phyloP scores from a whole-genome alignment of 2,329 filamentous ascomycete genomes.

The Ophiosphaerella herpotricha region DNA sequence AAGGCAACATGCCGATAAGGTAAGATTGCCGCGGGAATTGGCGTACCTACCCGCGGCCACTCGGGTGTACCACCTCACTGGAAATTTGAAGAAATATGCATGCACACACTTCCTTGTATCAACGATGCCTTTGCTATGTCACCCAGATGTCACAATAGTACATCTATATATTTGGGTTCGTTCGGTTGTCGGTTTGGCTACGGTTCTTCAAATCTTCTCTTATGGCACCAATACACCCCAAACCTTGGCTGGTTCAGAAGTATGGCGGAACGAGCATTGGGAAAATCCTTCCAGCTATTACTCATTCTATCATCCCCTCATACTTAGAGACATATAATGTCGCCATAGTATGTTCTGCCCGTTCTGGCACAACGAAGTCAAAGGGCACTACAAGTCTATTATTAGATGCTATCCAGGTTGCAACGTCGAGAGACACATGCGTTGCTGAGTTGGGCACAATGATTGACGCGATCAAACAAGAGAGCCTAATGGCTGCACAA shows the following conservation, averaged over 20 bases:
- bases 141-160: too few species aligned
- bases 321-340: constrained; percentile 44
- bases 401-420: constrained; percentile 50
- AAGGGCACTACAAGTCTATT: constrained; percentile 85
- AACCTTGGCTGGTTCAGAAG: constrained; percentile 80
- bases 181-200: too few species aligned
- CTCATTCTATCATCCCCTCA: constrained; percentile 33
- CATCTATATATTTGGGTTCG: too few species aligned
- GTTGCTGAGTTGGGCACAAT: constrained; percentile 71
- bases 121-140: background rate
- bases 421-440: constrained; percentile 32
- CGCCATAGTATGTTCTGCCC: constrained; percentile 90
- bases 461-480: constrained; percentile 70
- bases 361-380: constrained; percentile 88
- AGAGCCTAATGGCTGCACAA: constrained; percentile 69
- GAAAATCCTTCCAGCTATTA: constrained; percentile 69
- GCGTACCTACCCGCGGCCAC: background rate
- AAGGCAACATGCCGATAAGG: constrained; percentile 7
- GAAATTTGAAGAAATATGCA: background rate
- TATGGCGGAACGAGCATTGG: constrained; percentile 92
- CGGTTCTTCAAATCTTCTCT: too few species aligned
- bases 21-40: constrained; percentile 6
- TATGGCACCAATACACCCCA: background rate
- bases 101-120: background rate
- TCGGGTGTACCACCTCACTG: too few species aligned